Evolutionary conservation across 192 early-diverging fungal species (phyloP).

Genomic region (Coemansia sp.): DNA sequence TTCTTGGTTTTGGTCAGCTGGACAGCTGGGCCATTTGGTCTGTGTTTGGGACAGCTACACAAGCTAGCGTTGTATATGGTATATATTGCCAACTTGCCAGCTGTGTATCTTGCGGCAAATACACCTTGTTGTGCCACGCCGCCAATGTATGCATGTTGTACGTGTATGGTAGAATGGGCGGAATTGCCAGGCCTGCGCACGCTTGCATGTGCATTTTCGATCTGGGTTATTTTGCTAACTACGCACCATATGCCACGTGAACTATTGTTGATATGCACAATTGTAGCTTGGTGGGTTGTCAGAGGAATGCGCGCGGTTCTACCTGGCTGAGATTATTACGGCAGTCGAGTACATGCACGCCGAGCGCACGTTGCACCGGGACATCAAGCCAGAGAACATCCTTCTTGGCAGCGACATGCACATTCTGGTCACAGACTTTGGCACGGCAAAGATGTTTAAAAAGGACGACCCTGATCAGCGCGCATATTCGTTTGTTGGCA

Average conservation of each 20-base stretch:
- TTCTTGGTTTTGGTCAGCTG: not conserved
- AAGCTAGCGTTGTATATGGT: too few species aligned
- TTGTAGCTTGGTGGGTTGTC: constrained; percentile 63
- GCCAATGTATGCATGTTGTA: not conserved
- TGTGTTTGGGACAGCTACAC: not conserved
- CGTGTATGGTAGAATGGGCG: not conserved
- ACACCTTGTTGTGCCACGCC: not conserved
- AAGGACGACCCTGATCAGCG: constrained; percentile 45
- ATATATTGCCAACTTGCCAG: not conserved
- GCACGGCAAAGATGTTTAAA: constrained; percentile 68
- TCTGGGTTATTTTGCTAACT: constrained; percentile 1
- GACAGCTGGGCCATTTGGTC: not conserved
- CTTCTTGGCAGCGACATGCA: constrained; percentile 86
- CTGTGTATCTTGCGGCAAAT: not conserved
- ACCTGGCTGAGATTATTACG: constrained; percentile 81
- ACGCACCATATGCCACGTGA: constrained; percentile 1
- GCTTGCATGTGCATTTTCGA: not conserved
- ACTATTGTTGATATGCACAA: not conserved
- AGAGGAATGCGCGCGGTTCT: constrained; percentile 74
- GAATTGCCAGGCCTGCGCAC: not conserved
- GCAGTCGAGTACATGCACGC: constrained; percentile 89
- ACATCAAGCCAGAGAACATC: constrained; percentile 96
- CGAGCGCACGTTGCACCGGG: constrained; percentile 85
- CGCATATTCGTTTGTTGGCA: constrained; percentile 94
- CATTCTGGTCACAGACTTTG: constrained; percentile 96